phyloP scores from a whole-genome alignment of 257 asterid genomes.

The Coffea canephora region DNA sequence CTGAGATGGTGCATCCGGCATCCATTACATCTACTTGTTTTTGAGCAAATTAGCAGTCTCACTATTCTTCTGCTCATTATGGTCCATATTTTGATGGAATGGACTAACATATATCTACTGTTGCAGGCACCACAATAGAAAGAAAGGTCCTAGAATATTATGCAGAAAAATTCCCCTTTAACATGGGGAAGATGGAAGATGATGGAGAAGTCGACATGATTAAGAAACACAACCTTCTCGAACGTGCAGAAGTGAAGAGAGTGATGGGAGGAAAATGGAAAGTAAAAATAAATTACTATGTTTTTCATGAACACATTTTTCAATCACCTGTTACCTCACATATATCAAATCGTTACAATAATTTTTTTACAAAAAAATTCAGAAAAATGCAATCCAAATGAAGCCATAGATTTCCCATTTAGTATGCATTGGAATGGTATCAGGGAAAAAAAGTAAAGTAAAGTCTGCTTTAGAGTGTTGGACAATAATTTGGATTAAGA shows the following conservation, averaged over 20 bases:
- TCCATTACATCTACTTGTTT: constrained; percentile 37
- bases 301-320: no score
- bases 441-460: neutral
- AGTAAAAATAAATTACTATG: no score
- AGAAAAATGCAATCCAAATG: no score
- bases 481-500: neutral
- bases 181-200: constrained; percentile 32
- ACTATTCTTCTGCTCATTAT: neutral
- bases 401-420: neutral
- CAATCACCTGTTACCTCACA: no score
- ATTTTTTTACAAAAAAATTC: no score
- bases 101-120: no score
- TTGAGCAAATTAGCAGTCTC: constrained; percentile 50
- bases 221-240: no score
- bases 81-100: neutral
- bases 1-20: constrained; percentile 60
- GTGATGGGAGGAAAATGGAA: constrained; percentile 12
- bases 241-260: neutral
- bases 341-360: no score
- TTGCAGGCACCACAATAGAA: constrained; percentile 41
- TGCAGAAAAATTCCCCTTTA: constrained; percentile 29
- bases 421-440: constrained; percentile 1
- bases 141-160: constrained; percentile 36
- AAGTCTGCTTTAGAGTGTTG: neutral
- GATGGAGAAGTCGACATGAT: constrained; percentile 35